Conservation (phyloP, 2,329 filamentous ascomycete genomes). For the Torrubiellomyces zombiae region DNA sequence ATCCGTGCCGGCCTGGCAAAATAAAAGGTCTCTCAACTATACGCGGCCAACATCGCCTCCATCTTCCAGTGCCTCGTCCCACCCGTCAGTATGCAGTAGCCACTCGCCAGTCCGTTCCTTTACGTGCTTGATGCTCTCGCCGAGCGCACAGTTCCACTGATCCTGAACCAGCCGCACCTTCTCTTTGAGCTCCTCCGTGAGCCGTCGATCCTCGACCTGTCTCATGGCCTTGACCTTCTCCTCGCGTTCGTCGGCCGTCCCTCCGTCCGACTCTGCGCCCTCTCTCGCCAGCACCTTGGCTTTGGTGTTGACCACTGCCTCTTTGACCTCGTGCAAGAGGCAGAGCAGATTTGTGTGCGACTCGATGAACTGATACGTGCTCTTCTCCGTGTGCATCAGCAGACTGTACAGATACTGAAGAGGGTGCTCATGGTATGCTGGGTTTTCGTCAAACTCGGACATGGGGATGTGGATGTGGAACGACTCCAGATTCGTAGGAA, state of each 20-base stretch:
- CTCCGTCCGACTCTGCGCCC: conserved; percentile 23
- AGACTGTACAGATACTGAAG: conserved; percentile 82
- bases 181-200: conserved; percentile 83
- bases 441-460: conserved; percentile 72
- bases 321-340: conserved; percentile 77
- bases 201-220: conserved; percentile 46
- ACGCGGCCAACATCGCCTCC: conserved; percentile 29
- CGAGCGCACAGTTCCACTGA: conserved; percentile 80
- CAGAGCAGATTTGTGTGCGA: conserved; percentile 83
- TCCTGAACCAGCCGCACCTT: conserved; percentile 82
- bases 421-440: conserved; percentile 62
- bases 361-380: conserved; percentile 93
- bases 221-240: conserved; percentile 38
- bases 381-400: conserved; percentile 76
- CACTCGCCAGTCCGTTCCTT: conserved; percentile 60
- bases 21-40: conserved; percentile 15
- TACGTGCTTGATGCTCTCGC: conserved; percentile 54
- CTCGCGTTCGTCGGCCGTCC: conserved; percentile 16
- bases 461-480: conserved; percentile 66
- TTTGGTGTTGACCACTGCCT: conserved; percentile 54
- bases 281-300: conserved; percentile 52
- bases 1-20: too few species aligned
- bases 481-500: conserved; percentile 40
- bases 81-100: conserved; percentile 64
- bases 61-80: conserved; percentile 62